These are phyloP conservation scores for Boeremia exigua DNA, from an alignment of 2,329 filamentous ascomycete genomes.

Conservation along the genomic window DNA sequence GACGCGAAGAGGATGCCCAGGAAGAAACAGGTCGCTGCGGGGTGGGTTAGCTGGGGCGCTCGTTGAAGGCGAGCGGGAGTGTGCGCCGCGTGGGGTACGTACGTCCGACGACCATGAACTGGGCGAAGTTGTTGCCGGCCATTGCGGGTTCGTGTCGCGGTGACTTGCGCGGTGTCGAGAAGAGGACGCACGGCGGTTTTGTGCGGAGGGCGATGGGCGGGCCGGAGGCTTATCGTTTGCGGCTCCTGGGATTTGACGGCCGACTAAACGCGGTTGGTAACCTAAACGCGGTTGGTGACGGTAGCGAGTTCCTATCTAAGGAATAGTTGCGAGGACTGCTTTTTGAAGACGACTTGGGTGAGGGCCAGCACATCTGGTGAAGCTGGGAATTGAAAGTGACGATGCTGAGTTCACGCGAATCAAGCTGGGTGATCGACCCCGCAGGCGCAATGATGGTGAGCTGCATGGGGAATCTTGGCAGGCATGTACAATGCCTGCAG, in stretches of 20 bases:
- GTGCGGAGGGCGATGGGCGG: conserved; percentile 24
- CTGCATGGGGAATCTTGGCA: conserved; percentile 12
- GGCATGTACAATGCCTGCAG: not conserved
- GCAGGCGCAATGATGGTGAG: conserved; percentile 8
- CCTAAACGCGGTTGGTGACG: not conserved
- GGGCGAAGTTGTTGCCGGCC: conserved; percentile 74
- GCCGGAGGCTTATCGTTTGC: conserved; percentile 33
- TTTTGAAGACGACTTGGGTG: conserved; percentile 2
- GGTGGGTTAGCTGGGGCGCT: conserved; percentile 5
- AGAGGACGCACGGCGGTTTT: conserved; percentile 9
- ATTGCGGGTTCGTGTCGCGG: conserved; percentile 25
- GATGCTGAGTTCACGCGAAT: not conserved
- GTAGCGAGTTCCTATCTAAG: conserved; percentile 18
- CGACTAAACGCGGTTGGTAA: conserved; percentile 20
- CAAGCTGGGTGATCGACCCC: conserved; percentile 9
- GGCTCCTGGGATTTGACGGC: conserved; percentile 8
- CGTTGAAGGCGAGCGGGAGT: not conserved
- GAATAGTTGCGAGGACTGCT: conserved; percentile 29
- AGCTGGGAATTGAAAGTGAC: not conserved
- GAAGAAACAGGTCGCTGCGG: conserved; percentile 82
- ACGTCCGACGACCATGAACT: conserved; percentile 97
- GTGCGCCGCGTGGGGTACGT: conserved; percentile 52
- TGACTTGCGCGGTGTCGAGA: conserved; percentile 5
- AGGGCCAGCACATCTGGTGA: not conserved
- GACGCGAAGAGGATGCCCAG: conserved; percentile 95